A percentile compares a stretch with the other conserved stretches of the same genome.
Evolutionary conservation across 2,329 filamentous ascomycete species (phyloP).

Genomic region (Microcyclospora pomicola): DNA sequence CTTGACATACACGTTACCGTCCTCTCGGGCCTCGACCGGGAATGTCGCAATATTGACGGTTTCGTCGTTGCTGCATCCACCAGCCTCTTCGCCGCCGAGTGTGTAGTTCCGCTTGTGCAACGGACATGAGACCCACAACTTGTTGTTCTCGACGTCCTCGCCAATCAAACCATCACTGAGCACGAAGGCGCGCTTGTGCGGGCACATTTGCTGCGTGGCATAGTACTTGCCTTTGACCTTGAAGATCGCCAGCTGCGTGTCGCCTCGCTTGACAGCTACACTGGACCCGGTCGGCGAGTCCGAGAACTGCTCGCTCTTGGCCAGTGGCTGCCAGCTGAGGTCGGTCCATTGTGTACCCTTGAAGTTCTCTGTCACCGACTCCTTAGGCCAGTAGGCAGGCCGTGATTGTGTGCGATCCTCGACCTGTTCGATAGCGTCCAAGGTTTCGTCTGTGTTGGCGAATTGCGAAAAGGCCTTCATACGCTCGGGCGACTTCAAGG

Average conservation of each 20-base stretch:
- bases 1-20: conserved; percentile 67
- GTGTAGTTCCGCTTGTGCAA: conserved; percentile 85
- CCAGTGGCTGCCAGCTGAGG: conserved; percentile 66
- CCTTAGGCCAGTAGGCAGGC: conserved; percentile 65
- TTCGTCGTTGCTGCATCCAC: conserved; percentile 61
- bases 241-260: conserved; percentile 81
- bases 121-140: conserved; percentile 77
- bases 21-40: conserved; percentile 56
- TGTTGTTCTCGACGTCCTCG: conserved; percentile 43
- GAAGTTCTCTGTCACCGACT: conserved; percentile 58
- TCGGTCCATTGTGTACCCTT: conserved; percentile 51
- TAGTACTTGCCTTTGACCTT: conserved; percentile 69
- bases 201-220: conserved; percentile 87
- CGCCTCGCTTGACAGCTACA: conserved; percentile 68
- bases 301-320: conserved; percentile 56
- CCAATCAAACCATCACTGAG: conserved; percentile 75
- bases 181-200: conserved; percentile 82
- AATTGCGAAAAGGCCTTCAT: conserved; percentile 67
- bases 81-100: conserved; percentile 50
- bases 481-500: conserved; percentile 54
- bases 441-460: conserved; percentile 61
- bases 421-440: conserved; percentile 53
- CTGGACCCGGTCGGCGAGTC: conserved; percentile 58
- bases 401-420: conserved; percentile 58
- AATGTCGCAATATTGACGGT: conserved; percentile 73